Percentiles rank a stretch among this genome's conserved stretches.
Evolutionary conservation across 2,329 filamentous ascomycete species (phyloP).

Genomic region (Aureobasidium vineae): DNA sequence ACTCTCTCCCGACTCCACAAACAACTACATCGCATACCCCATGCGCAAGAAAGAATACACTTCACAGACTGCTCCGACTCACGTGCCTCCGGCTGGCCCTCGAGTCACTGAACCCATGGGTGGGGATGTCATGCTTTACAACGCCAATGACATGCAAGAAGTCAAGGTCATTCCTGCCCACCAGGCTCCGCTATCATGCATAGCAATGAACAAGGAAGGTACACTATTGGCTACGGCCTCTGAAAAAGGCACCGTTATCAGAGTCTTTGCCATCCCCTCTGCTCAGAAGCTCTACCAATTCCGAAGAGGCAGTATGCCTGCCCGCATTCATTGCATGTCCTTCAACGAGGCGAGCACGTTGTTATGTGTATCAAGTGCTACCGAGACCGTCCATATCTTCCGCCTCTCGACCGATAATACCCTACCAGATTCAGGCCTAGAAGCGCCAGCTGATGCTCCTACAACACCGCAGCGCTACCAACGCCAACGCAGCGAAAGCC

Average conservation of each 20-base stretch:
- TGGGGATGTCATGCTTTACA: conserved; percentile 90
- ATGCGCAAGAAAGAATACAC: conserved; percentile 64
- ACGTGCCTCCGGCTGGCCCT: conserved; percentile 76
- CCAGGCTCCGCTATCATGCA: conserved; percentile 82
- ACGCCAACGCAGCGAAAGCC: conserved; percentile 45
- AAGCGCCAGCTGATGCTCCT: neutral
- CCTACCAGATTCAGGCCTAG: neutral
- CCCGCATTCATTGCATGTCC: conserved; percentile 97
- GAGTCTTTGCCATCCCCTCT: conserved; percentile 87
- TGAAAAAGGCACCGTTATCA: conserved; percentile 95
- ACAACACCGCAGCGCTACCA: conserved; percentile 13
- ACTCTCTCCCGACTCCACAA: conserved; percentile 88
- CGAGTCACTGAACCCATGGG: conserved; percentile 76
- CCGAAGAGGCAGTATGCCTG: conserved; percentile 89
- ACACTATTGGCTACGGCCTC: conserved; percentile 91
- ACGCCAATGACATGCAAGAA: conserved; percentile 83
- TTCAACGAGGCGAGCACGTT: conserved; percentile 94
- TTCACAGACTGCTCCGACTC: conserved; percentile 50
- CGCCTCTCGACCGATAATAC: conserved; percentile 58
- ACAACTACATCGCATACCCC: conserved; percentile 93
- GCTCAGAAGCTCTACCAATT: conserved; percentile 96
- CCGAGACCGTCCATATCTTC: conserved; percentile 96
- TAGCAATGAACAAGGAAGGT: conserved; percentile 89
- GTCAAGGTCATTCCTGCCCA: conserved; percentile 96
- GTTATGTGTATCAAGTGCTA: conserved; percentile 91